phyloP scores from a whole-genome alignment of 352 stramenopile species.

The Thalassiosira mediterranea region DNA sequence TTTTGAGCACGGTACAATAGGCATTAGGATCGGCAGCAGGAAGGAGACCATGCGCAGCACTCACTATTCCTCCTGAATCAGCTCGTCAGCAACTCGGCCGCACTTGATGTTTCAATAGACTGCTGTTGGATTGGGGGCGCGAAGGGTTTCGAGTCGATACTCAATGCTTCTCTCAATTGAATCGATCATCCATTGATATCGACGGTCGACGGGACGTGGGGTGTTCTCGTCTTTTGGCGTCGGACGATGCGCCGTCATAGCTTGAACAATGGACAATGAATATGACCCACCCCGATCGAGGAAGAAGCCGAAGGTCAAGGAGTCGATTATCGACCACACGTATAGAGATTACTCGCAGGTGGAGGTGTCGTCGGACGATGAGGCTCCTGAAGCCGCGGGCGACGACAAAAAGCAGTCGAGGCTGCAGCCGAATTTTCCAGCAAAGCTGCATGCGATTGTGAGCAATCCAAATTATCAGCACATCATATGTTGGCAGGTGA shows the following conservation, averaged over 20 bases:
- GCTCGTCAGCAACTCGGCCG: too few species aligned
- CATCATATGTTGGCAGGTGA: conserved; percentile 43
- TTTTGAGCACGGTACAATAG: background rate
- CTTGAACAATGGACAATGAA: conserved; percentile 36
- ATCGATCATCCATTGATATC: conserved; percentile 6
- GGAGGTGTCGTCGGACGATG: conserved; percentile 9
- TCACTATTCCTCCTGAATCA: background rate
- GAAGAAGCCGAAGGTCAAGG: conserved; percentile 43
- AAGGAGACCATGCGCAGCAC: background rate
- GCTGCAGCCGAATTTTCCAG: conserved; percentile 28
- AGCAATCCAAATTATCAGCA: conserved; percentile 10
- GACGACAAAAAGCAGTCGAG: conserved; percentile 23
- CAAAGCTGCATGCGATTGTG: conserved; percentile 29
- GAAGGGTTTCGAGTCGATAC: too few species aligned
- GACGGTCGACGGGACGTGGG: background rate
- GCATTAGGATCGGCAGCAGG: background rate
- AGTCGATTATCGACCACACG: conserved; percentile 47
- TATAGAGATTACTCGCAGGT: conserved; percentile 45
- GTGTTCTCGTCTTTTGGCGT: background rate
- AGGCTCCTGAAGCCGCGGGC: background rate
- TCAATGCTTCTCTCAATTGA: too few species aligned
- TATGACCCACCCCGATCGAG: conserved; percentile 30
- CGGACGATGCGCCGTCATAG: background rate
- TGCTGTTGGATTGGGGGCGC: too few species aligned
- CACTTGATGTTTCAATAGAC: too few species aligned